Evolutionary conservation across 2,329 filamentous ascomycete species (phyloP), one percentile per base, ranked within the genome.

Genomic region (Pseudogymnoascus sp.): DNA sequence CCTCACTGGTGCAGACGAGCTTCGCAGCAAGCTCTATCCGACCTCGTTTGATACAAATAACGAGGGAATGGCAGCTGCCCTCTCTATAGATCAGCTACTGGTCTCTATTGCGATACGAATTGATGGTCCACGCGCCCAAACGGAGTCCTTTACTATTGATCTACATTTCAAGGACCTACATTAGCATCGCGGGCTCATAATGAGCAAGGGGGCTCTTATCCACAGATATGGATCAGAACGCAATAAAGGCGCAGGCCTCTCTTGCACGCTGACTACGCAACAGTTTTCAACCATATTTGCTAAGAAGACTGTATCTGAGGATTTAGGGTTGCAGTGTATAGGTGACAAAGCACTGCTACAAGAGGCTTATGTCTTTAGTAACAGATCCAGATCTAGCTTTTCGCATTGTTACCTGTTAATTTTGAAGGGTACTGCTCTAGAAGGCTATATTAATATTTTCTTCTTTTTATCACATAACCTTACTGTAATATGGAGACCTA

Each of bases 1-100:
- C 60, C 67, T 77, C 3, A 71, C 70, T 1, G 71, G 68, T 0
- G 70, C 75, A 6, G 61, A 63, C 24, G 72, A 73, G 56, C 69
- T 76, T 46, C 65, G 65, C 7, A 26, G 43, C 22, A 24, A 35
- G 10, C 35, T 37, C 4, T 37, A 37, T 14, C 35, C 35, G 35
- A 11, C 14, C 35, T 37, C 35, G 35, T 37, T 37, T 14, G 35
- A 37, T 37, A 37, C 35, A 37, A 14, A 11, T 14, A 37, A 37
- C 12, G 35, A 37, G 11, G 35, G 35, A 14, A 37, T 37, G 35
- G 14, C 35, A 37, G 11, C 35, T 14, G 35, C 35, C 35, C 35
- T 37, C 12, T 37, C 10, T 4, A 14, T 37, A 37, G 4, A 37
- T 37, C 35, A 37, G 35, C 3, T 37, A 14, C 12, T 14, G 35